Evolutionary conservation across 768 basidiomycete species (phyloP).

Genomic region (Calocybe cyanea): DNA sequence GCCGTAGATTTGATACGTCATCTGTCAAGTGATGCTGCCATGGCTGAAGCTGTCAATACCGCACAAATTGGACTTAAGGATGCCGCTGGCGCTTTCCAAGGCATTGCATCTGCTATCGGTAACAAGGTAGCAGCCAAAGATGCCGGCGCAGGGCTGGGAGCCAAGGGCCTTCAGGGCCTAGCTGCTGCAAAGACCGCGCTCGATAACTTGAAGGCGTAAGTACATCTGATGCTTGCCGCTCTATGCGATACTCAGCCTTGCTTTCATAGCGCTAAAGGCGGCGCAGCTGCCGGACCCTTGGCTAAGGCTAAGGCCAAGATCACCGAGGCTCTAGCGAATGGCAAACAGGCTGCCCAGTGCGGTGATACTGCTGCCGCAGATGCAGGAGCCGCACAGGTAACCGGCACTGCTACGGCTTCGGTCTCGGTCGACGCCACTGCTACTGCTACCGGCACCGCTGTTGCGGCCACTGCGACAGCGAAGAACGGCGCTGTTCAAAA

Average conservation of each 20-base stretch:
- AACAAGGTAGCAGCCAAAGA: constrained; percentile 1
- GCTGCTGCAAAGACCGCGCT: constrained; percentile 4
- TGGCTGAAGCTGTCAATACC: constrained; percentile 1
- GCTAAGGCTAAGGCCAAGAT: constrained; percentile 4
- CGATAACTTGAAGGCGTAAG: background rate
- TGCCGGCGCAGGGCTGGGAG: constrained; percentile 1
- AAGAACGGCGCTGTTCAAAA: too few relatives aligned
- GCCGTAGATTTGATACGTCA: background rate
- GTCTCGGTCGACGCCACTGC: background rate
- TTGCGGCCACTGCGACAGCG: background rate
- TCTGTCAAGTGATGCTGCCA: constrained; percentile 3
- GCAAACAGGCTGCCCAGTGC: constrained; percentile 6
- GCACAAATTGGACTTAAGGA: constrained; percentile 5
- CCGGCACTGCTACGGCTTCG: background rate
- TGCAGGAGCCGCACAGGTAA: background rate
- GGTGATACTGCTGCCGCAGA: constrained; percentile 1
- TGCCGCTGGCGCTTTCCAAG: constrained; percentile 5
- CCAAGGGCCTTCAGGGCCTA: constrained; percentile 1
- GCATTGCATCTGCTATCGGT: constrained; percentile 4
- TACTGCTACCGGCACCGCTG: background rate
- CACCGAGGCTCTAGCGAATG: constrained; percentile 1
- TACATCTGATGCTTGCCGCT: background rate
- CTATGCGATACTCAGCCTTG: background rate
- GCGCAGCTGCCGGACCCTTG: background rate
- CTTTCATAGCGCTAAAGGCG: background rate